Percentiles rank a stretch among this genome's conserved stretches.
Evolutionary conservation across 1,284 basidiomycete species (phyloP).

Genomic region (Chiua sp.): DNA sequence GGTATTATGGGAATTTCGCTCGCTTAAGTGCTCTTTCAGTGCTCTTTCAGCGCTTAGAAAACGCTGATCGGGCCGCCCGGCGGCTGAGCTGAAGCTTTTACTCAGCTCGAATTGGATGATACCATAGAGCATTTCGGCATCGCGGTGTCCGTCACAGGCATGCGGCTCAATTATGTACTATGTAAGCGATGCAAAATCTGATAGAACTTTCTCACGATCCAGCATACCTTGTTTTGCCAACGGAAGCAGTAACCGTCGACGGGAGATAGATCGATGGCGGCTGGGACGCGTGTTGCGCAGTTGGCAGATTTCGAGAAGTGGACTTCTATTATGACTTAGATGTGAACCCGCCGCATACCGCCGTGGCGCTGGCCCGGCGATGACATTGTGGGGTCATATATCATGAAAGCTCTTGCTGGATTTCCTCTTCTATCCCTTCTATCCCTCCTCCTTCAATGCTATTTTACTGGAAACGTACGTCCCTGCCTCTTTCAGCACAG

Average conservation of each 20-base stretch:
- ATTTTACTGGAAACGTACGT: constrained; percentile 14
- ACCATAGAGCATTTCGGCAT: background rate
- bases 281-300: background rate
- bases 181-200: background rate
- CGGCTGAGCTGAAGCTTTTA: too few species aligned
- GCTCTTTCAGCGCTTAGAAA: too few species aligned
- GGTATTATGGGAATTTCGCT: too few species aligned
- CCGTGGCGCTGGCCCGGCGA: background rate
- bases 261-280: background rate
- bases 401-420: background rate
- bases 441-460: constrained; percentile 6
- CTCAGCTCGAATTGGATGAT: too few species aligned
- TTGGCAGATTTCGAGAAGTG: too few species aligned
- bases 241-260: background rate
- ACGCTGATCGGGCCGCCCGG: too few species aligned
- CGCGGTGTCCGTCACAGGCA: too few species aligned
- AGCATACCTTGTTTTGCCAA: background rate
- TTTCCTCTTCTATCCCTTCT: background rate
- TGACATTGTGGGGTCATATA: background rate
- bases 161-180: background rate
- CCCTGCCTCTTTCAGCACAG: background rate
- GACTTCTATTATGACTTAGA: background rate
- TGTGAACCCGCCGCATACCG: background rate
- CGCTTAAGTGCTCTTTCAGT: too few species aligned
- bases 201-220: too few species aligned